These are phyloP conservation scores for Aspergillus sclerotiicarbonarius DNA, from an alignment of 495 filamentous ascomycete genomes.

Conservation along the genomic window DNA sequence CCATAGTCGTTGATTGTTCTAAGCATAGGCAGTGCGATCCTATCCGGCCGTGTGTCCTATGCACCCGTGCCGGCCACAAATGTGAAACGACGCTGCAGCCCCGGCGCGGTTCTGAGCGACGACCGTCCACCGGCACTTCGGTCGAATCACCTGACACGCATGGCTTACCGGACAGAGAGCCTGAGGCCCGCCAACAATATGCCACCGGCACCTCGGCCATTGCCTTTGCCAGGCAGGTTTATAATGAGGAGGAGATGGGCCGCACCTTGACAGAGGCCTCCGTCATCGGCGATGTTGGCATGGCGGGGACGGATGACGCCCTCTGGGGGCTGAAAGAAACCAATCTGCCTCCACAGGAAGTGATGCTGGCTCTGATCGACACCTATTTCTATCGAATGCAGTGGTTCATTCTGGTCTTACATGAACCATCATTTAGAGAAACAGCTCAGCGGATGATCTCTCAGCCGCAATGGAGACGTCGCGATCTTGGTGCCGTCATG, in stretches of 20 bases:
- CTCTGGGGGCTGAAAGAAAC: slow-evolving; percentile 17
- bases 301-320: too few species aligned
- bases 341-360: slow-evolving; percentile 13
- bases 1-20: background rate
- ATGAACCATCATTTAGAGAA: slow-evolving; percentile 17
- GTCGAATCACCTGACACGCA: background rate
- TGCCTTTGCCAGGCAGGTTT: too few species aligned
- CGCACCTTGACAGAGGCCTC: too few species aligned
- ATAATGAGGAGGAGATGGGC: too few species aligned
- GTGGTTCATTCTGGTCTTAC: slow-evolving; percentile 21
- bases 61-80: background rate
- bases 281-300: too few species aligned
- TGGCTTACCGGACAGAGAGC: too few species aligned
- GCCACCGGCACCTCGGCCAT: too few species aligned
- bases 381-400: slow-evolving; percentile 21
- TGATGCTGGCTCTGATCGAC: slow-evolving; percentile 19
- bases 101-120: background rate
- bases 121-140: background rate
- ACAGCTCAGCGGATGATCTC: slow-evolving; percentile 14
- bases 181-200: too few species aligned
- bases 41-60: background rate
- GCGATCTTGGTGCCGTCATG: slow-evolving; percentile 19
- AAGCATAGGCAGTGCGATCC: slow-evolving; percentile 1
- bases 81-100: background rate
- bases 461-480: slow-evolving; percentile 15